Conservation (phyloP, 2,329 filamentous ascomycete species). For the Magnaporthiopsis incrustans region DNA sequence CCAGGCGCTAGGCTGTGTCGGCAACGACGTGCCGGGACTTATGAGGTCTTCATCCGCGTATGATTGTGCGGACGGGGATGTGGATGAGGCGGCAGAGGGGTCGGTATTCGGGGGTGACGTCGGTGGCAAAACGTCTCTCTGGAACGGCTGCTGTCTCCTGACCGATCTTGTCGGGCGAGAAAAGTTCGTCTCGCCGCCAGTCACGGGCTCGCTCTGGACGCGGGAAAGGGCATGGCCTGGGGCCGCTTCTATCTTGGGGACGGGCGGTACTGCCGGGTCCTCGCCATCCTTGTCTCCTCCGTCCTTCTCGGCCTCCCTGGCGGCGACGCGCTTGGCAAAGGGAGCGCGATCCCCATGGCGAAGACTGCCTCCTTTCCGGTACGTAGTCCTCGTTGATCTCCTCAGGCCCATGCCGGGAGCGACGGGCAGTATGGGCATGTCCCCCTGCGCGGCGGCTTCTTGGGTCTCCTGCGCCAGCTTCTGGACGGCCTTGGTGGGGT, state of each 20-base stretch:
- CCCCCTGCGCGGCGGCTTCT: conserved; percentile 42
- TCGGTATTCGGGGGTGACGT: conserved; percentile 11
- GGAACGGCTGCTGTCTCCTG: conserved; percentile 40
- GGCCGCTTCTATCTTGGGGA: conserved; percentile 34
- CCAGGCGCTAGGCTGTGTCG: neutral
- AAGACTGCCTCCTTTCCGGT: conserved; percentile 76
- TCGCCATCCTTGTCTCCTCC: conserved; percentile 38
- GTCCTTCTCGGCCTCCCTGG: conserved; percentile 55
- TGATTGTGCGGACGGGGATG: conserved; percentile 13
- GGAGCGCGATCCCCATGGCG: conserved; percentile 68
- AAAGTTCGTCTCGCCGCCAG: conserved; percentile 46
- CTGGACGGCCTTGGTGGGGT: conserved; percentile 64
- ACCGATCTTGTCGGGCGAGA: conserved; percentile 48
- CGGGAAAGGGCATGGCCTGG: conserved; percentile 47
- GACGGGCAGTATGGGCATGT: conserved; percentile 79
- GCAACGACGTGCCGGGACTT: neutral
- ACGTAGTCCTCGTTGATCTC: conserved; percentile 85
- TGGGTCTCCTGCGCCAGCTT: conserved; percentile 55
- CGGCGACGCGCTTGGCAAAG: conserved; percentile 63
- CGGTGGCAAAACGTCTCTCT: conserved; percentile 27
- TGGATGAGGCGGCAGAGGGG: conserved; percentile 17
- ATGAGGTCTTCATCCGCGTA: neutral
- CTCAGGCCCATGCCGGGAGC: conserved; percentile 72
- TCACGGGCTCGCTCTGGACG: conserved; percentile 62
- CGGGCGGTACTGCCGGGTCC: conserved; percentile 31